These are phyloP conservation scores for Teratosphaeriaceae sp. DNA, from an alignment of 2,329 filamentous ascomycete species.

Conservation along the genomic window DNA sequence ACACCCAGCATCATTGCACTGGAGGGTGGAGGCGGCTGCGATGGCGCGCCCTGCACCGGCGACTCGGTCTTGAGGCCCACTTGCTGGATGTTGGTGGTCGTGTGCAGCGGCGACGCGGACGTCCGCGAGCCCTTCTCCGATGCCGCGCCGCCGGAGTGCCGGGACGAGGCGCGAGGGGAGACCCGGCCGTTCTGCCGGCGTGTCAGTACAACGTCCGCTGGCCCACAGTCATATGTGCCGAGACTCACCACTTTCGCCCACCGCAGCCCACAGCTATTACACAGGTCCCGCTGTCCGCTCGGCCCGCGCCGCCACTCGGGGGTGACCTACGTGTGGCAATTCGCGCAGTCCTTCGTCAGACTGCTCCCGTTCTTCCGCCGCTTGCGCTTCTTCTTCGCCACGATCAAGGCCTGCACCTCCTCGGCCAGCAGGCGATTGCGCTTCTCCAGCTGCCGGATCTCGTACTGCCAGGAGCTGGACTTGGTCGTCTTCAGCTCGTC, in stretches of 20 bases:
- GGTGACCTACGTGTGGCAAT: constrained; percentile 83
- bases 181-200: constrained; percentile 48
- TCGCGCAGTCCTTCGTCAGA: constrained; percentile 79
- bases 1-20: background rate
- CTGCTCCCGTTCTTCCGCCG: constrained; percentile 80
- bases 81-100: background rate
- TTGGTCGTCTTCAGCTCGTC: constrained; percentile 87
- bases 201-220: no score
- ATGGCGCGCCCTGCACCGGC: background rate
- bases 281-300: constrained; percentile 86
- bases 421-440: constrained; percentile 78
- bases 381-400: constrained; percentile 89
- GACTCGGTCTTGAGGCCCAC: constrained; percentile 12
- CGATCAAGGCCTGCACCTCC: constrained; percentile 73
- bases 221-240: no score
- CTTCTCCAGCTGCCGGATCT: constrained; percentile 88
- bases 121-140: constrained; percentile 42
- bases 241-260: constrained; percentile 93
- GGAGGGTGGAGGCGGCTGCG: constrained; percentile 5
- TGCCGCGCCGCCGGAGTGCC: constrained; percentile 31
- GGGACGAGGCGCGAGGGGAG: constrained; percentile 46
- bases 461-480: constrained; percentile 92
- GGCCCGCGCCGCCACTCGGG: constrained; percentile 93
- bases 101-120: constrained; percentile 31
- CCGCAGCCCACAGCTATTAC: constrained; percentile 88